A percentile compares a stretch with the other conserved stretches of the same genome.
Evolutionary conservation across 495 filamentous ascomycete genomes (phyloP).

Genomic region (Aspergillus panamensis): DNA sequence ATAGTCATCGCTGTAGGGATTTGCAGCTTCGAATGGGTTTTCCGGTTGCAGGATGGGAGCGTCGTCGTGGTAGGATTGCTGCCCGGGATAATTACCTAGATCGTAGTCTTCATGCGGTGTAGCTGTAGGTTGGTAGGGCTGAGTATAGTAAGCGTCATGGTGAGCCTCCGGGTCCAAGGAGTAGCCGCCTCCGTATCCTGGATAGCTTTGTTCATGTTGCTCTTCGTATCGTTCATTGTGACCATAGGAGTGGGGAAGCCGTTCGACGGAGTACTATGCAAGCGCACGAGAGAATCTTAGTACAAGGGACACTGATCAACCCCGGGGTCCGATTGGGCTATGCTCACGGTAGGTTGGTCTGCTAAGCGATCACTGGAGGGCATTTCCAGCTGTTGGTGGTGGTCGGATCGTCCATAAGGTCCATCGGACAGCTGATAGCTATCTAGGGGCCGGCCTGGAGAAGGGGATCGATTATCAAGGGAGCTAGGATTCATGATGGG

Average conservation of each 20-base stretch:
- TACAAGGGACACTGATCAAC: neutral
- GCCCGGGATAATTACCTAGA: conserved; percentile 48
- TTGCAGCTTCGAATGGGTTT: conserved; percentile 53
- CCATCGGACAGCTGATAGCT: conserved; percentile 71
- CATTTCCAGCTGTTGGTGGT: conserved; percentile 57
- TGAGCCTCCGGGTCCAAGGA: conserved; percentile 75
- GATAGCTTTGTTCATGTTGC: conserved; percentile 45
- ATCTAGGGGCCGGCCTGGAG: conserved; percentile 55
- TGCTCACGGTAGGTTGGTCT: conserved; percentile 67
- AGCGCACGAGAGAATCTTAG: conserved; percentile 8
- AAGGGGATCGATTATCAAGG: conserved; percentile 53
- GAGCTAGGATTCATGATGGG: conserved; percentile 50
- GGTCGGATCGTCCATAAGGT: conserved; percentile 48
- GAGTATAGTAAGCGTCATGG: conserved; percentile 81
- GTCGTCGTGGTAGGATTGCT: conserved; percentile 56
- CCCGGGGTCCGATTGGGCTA: neutral
- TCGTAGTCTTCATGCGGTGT: conserved; percentile 57
- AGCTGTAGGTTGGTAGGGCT: conserved; percentile 65
- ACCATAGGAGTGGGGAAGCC: conserved; percentile 65
- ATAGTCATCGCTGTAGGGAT: conserved; percentile 48
- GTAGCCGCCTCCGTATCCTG: conserved; percentile 58
- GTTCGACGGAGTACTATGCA: conserved; percentile 73
- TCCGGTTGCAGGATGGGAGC: conserved; percentile 58
- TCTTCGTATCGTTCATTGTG: conserved; percentile 64
- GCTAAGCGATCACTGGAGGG: conserved; percentile 66